Evolutionary conservation across 306 rosid species (phyloP), one percentile per base, ranked within the genome.

Genomic region (Inga leiocalycina): DNA sequence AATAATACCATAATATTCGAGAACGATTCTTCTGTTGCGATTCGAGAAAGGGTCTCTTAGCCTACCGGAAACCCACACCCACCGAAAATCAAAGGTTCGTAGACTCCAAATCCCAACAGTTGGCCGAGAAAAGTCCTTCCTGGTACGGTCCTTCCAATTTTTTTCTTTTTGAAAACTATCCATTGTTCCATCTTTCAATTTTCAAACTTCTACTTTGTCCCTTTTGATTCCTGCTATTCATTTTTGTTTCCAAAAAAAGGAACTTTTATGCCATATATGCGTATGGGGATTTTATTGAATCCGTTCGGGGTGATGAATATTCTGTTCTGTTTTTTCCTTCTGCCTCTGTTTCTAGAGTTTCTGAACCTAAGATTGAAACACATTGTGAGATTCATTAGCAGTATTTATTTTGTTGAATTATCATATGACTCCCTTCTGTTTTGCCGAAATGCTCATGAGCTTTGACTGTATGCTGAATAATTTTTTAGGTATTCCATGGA

Each of bases 401-500:
- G 37, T 74, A 59, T 32, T 56, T 24, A 24, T 43, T 75, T 68
- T 10, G 51, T 79, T 70, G 69, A 4, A 32, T 64, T 0, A 30
- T 51, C 27, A 24, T 19, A 4, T 49, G 30, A 3, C n/a, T 10
- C 14, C 30, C 19, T 51, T 19, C 41, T 74, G 35, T 70, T 32
- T 73, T 73, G 80, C 46, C 62, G 44, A 45, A 74, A 78, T 81
- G 66, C 68, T 49, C 34, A 32, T 62, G 48, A 49, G 30, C 30
- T 27, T 27, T 22, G 57, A 73, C 49, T 76, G 85, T 22, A 5
- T 65, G 66, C 57, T 62, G 80, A 71, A 70, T 75, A 78, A 41
- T 57, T 39, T 35, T 52, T 10, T 71, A 78, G 68, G 35, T 43
- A 16, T 61, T 76, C 17, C 24, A 70, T 69, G 20, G 34, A 51